Base-by-base conservation (phyloP, 23 red algal species). In the Gracilaria gracilis region DNA sequence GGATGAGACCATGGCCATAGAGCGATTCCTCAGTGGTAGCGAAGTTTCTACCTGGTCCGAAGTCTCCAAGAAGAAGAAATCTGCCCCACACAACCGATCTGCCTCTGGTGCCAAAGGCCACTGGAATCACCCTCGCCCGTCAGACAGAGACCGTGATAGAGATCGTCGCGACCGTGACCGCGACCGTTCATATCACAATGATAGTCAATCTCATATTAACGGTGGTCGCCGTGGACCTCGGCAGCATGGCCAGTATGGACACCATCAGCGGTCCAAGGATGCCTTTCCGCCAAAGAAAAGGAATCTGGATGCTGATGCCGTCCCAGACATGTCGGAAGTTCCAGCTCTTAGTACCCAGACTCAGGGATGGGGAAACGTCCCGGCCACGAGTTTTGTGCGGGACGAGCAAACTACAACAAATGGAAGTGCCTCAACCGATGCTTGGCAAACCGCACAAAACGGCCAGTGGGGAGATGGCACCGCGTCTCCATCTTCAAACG, bases 41-140 rank as follows among this genome's bases (percentile, higher is more conserved):
- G 87, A 74, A 24, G 78, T 84, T 38, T 84, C 79, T 20, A 47
- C 79, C 11, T 92, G 89, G 89, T 92, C 89, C 20, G 79, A 83
- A 67, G 89, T 92, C 3, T 83, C 79, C 51, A 92, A 92, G 55
- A 92, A 92, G 80, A 92, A 92, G 79, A 92, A 92, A 42, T 35
- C 49, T 0, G 65, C 69, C 58, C 39, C 61, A 15, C 77, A 57
- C 64, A 61, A 42, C 39, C 51, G 61, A 73, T 84, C 89, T 21
- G 35, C 13, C 7, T 78, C 89, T 59, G 61, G 69, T 19, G 11
- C 84, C 12, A 71, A 59, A 55, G 84, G 84, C 23, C 27, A 17
- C 55, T 55, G 65, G 61, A 73, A 48, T 46, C 24, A 58, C 31
- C 29, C 62, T 15, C 67, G 84, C 33, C 65, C 23, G 9, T 61